phyloP scores from a whole-genome alignment of 371 early-diverging fungal genomes.

The Mucor sp. region DNA sequence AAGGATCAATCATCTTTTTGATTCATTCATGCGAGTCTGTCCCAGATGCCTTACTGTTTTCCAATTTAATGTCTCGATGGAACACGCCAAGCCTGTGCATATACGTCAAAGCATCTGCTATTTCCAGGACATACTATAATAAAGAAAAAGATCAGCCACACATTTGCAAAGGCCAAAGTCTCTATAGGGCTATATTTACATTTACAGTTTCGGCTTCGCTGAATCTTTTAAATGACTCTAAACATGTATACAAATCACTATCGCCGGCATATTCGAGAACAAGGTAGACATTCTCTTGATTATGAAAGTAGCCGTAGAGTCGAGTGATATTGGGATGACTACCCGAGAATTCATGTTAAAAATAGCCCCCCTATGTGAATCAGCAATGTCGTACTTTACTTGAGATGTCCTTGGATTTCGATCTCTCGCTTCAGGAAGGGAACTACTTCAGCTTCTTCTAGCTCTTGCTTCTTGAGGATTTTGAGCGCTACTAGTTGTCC shows the following conservation, averaged over 20 bases:
- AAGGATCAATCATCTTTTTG: not conserved
- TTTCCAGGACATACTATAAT: constrained; percentile 83
- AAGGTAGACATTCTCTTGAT: constrained; percentile 87
- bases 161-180: not conserved
- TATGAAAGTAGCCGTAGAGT: constrained; percentile 98
- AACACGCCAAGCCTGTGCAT: constrained; percentile 67
- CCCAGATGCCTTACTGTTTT: constrained; percentile 54
- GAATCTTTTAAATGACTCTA: constrained; percentile 71
- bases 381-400: constrained; percentile 43
- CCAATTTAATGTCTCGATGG: constrained; percentile 82
- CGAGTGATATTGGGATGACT: constrained; percentile 94
- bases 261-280: constrained; percentile 96
- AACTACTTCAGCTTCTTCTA: constrained; percentile 48
- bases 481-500: constrained; percentile 96
- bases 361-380: not conserved
- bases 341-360: not conserved
- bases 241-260: constrained; percentile 90
- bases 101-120: constrained; percentile 79
- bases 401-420: constrained; percentile 95
- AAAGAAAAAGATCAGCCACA: not conserved
- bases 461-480: constrained; percentile 85
- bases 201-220: constrained; percentile 78
- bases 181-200: constrained; percentile 40
- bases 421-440: constrained; percentile 78
- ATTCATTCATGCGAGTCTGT: too few relatives aligned